Evolutionary conservation across 2,329 filamentous ascomycete genomes (phyloP), one percentile per base, ranked within the genome.

Genomic region (Fusarium nygamai): DNA sequence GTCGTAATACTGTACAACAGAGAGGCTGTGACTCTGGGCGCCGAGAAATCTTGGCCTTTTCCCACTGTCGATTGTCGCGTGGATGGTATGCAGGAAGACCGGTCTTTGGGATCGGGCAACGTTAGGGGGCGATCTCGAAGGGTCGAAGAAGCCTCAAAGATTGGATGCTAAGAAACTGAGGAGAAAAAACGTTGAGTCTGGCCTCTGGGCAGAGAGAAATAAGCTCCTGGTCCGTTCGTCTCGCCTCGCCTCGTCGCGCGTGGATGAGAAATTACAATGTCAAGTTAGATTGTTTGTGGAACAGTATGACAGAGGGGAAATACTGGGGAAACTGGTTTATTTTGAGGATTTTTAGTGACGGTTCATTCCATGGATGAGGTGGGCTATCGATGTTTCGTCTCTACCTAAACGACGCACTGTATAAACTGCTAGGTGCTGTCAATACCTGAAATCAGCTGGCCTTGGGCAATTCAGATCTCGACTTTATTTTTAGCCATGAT

Each of bases 11-110:
- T 51, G 48, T 33, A 62, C 31, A 41, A 36, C 24, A 64, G 38
- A 66, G 65, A 63, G 65, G 56, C 69, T 69, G 66, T 73, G 66
- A 67, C 44, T 39, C 68, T 73, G 71, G 64, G 71, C 59, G 67
- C 72, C 67, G 36, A 64, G 50, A 71, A 68, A 43, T 61, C 70
- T 71, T 73, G 66, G 71, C 70, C 41, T 71, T 44, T 47, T 66
- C 48, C 51, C 47, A 41, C 53, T 22, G 61, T 74, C 63, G 71
- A 69, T 69, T 60, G 36, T 69, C 39, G 71, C 48, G 61, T 71
- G 53, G 53, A 51, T 61, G 64, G 57, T 54, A 36, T 57, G 63
- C 60, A 71, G 54, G 19, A 61, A 46, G 59, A 43, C 59, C 24
- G 24, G 50, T 59, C 50, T 66, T 48, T 34, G 57, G 36, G 51